Conservation (phyloP, 2,329 filamentous ascomycete genomes). For the Sodiomyces alkalinus region DNA sequence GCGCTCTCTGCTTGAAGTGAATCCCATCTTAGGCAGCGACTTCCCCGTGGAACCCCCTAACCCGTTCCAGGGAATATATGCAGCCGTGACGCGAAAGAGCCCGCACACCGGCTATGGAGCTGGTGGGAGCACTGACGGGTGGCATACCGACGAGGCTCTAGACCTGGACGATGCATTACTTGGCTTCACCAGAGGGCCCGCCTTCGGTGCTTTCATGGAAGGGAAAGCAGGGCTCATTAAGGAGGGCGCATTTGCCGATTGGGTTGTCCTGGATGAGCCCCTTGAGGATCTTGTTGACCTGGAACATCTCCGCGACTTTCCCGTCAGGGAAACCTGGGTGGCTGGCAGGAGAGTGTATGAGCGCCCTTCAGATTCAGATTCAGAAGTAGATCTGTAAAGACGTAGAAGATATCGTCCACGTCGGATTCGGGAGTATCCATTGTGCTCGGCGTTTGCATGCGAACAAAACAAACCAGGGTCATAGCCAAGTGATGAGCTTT, state of each 20-base stretch:
- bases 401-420: too few species aligned
- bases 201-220: conserved; percentile 30
- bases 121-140: conserved; percentile 32
- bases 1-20: conserved; percentile 39
- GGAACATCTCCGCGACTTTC: conserved; percentile 36
- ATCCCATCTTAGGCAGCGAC: conserved; percentile 49
- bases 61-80: conserved; percentile 54
- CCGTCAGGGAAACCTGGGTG: conserved; percentile 54
- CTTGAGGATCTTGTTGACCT: conserved; percentile 28
- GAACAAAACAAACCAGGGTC: too few species aligned
- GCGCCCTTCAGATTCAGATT: conserved; percentile 2
- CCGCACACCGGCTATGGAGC: conserved; percentile 38
- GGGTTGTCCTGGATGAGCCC: conserved; percentile 50
- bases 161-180: conserved; percentile 41
- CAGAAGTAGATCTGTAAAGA: background rate
- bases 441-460: too few species aligned
- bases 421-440: too few species aligned
- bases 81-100: conserved; percentile 45
- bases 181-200: conserved; percentile 7
- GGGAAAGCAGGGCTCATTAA: conserved; percentile 42
- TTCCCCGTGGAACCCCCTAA: conserved; percentile 58
- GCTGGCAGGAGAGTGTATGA: conserved; percentile 36
- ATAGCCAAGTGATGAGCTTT: too few species aligned
- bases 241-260: conserved; percentile 50
- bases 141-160: conserved; percentile 44